A percentile compares a stretch with the other conserved stretches of the same genome.
phyloP scores from a whole-genome alignment of 495 filamentous ascomycete species.

The Neurospora sp. region DNA sequence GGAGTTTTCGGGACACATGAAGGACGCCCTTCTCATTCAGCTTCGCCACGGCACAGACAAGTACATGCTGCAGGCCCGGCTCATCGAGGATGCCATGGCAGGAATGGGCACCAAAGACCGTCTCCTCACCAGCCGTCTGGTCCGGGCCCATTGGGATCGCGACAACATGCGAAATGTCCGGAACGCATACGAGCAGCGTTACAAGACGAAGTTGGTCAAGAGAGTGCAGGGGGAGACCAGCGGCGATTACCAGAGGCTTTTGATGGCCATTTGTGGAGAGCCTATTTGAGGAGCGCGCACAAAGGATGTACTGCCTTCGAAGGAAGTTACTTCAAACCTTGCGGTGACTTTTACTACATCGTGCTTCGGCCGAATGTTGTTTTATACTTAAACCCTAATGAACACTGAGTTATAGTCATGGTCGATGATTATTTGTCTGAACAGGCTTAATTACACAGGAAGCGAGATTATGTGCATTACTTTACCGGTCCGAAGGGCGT shows the following conservation, averaged over 20 bases:
- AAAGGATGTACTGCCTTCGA: not conserved
- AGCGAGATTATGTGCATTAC: not conserved
- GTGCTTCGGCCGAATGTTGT: not conserved
- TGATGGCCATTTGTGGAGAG: conserved; percentile 37
- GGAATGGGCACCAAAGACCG: conserved; percentile 82
- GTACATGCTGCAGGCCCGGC: conserved; percentile 67
- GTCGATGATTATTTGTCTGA: not conserved
- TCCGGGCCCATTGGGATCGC: conserved; percentile 72
- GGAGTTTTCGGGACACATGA: conserved; percentile 89
- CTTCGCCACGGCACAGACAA: conserved; percentile 67
- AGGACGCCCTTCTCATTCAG: conserved; percentile 70
- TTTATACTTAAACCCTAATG: not conserved
- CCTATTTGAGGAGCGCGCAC: not conserved
- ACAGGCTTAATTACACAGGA: not conserved
- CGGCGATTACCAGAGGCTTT: conserved; percentile 66
- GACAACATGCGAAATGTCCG: conserved; percentile 62
- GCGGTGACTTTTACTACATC: not conserved
- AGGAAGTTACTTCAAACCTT: not conserved
- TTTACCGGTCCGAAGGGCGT: too few relatives aligned
- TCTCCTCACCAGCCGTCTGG: conserved; percentile 59
- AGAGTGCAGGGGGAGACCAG: conserved; percentile 76
- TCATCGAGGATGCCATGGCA: conserved; percentile 77
- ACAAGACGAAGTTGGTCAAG: conserved; percentile 46
- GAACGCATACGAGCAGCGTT: conserved; percentile 57
- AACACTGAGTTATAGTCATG: not conserved